Conservation (phyloP, 257 asterid genomes). For the Gynochthodes officinalis region DNA sequence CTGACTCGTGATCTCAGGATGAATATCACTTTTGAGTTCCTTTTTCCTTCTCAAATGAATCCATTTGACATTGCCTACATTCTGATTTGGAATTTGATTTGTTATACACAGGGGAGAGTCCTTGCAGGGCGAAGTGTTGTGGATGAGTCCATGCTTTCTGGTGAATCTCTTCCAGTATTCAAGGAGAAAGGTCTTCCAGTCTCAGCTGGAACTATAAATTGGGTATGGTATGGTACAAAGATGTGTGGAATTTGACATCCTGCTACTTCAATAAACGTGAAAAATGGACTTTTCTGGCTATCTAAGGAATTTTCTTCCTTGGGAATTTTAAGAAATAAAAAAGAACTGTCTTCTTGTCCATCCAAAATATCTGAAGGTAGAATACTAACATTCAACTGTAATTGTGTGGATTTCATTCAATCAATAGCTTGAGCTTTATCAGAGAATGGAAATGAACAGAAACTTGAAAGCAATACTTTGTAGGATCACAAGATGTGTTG, state of each 20-base stretch:
- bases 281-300: not conserved
- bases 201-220: conserved; percentile 93
- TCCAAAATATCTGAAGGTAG: not conserved
- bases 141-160: conserved; percentile 98
- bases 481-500: not conserved
- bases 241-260: not conserved
- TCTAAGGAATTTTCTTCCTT: not conserved
- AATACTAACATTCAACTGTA: not conserved
- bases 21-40: conserved; percentile 9
- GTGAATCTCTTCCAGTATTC: conserved; percentile 97
- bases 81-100: not conserved
- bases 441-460: not conserved
- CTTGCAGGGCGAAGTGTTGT: conserved; percentile 97
- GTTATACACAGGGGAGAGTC: conserved; percentile 65
- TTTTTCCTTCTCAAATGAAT: conserved; percentile 19
- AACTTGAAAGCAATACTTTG: not conserved
- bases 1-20: not conserved
- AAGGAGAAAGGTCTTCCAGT: conserved; percentile 75
- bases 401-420: not conserved
- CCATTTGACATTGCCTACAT: not conserved
- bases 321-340: not conserved
- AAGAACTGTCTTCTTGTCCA: not conserved
- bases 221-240: conserved; percentile 57
- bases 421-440: not conserved
- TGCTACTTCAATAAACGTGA: not conserved